Percentiles rank a stretch among this genome's conserved stretches.
These are phyloP conservation scores for Penicillium arizonense DNA, from an alignment of 495 filamentous ascomycete species.

Conservation along the genomic window DNA sequence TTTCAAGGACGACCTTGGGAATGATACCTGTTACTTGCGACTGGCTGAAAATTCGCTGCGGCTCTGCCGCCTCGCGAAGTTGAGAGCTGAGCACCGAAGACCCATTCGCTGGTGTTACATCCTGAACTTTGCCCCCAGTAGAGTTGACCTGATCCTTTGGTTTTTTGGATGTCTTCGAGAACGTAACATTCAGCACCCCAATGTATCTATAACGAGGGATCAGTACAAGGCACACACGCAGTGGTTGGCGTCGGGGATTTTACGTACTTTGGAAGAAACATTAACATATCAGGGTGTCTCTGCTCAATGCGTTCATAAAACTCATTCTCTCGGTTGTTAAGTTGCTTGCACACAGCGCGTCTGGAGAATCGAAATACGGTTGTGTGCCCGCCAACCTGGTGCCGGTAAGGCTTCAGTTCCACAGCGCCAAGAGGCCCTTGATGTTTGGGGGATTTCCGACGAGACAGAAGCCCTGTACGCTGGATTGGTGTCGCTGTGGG, in stretches of 20 bases:
- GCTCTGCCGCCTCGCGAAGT: conserved; percentile 31
- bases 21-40: conserved; percentile 62
- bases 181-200: conserved; percentile 95
- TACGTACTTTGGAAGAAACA: conserved; percentile 87
- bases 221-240: conserved; percentile 11
- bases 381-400: conserved; percentile 95
- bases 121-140: conserved; percentile 17
- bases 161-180: conserved; percentile 76
- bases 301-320: conserved; percentile 96
- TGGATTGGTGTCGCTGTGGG: conserved; percentile 58
- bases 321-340: conserved; percentile 96
- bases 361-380: conserved; percentile 95
- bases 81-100: conserved; percentile 14
- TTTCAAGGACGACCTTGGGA: conserved; percentile 90
- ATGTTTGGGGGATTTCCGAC: conserved; percentile 29
- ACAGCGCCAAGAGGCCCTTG: conserved; percentile 79
- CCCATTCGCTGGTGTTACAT: conserved; percentile 18
- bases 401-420: conserved; percentile 92
- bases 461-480: conserved; percentile 29
- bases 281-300: conserved; percentile 82
- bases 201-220: conserved; percentile 69
- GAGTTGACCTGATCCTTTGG: conserved; percentile 46
- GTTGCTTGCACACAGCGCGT: conserved; percentile 93
- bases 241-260: not conserved
- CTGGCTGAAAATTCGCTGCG: conserved; percentile 75